Conservation (phyloP, 352 stramenopile genomes). For the Pilasporangium apinafurcum region DNA sequence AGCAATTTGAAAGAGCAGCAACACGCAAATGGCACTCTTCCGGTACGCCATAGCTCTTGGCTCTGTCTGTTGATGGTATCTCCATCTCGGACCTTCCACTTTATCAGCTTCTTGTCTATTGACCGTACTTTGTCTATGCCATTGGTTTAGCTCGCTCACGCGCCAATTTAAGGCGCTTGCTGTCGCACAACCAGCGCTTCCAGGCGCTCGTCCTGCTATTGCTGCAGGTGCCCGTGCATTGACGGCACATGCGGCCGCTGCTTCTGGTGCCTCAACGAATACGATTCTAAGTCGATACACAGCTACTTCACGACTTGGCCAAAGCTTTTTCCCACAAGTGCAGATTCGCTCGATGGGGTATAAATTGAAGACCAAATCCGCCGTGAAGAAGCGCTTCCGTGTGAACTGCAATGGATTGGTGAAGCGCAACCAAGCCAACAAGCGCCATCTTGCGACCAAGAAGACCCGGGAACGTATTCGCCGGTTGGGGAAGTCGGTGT, state of each 20-base stretch:
- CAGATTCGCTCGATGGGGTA: conserved; percentile 66
- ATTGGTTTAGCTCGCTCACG: conserved; percentile 32
- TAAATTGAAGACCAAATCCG: conserved; percentile 80
- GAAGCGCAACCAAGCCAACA: conserved; percentile 74
- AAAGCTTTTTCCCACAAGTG: conserved; percentile 28
- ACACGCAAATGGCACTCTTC: conserved; percentile 46
- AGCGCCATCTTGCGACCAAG: conserved; percentile 82
- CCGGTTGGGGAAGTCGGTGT: conserved; percentile 64
- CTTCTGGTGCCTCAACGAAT: conserved; percentile 3
- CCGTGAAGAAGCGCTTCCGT: conserved; percentile 83
- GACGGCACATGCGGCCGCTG: conserved; percentile 2
- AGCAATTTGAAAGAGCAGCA: conserved; percentile 79
- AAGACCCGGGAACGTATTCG: conserved; percentile 78
- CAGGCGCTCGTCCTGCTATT: background rate
- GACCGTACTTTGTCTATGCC: background rate
- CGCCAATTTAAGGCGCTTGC: conserved; percentile 48
- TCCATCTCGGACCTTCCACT: too few relatives aligned
- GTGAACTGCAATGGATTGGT: conserved; percentile 77
- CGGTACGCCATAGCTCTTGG: conserved; percentile 20
- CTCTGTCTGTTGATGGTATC: too few relatives aligned
- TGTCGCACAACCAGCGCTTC: conserved; percentile 17
- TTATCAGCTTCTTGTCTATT: background rate
- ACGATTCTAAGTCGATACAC: conserved; percentile 10
- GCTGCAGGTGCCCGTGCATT: conserved; percentile 15
- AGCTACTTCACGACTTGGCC: too few relatives aligned